Evolutionary conservation across 257 asterid genomes (phyloP), one percentile per base, ranked within the genome.

Genomic region (Solanum sparsipilum): DNA sequence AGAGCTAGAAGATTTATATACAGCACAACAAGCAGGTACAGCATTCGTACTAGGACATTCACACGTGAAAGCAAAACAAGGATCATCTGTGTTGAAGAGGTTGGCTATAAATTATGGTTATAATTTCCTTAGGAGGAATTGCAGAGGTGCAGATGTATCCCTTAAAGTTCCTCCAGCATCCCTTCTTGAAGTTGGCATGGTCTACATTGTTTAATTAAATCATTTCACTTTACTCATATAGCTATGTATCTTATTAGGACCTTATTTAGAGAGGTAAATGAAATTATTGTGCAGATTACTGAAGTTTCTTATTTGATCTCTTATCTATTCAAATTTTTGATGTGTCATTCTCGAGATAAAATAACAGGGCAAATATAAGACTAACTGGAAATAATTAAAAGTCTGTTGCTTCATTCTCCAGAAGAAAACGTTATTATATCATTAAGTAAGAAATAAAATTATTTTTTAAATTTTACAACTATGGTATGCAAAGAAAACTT

Each of bases 101-200:
- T 27, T 94, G 90, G 98, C 98, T 0, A 92, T 96, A 18, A 92
- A 96, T 90, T 90, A 91, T 35, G 99, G 98, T 35, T 96, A 95
- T 84, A 96, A 93, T 92, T 93, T 96, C 90, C 91, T 96, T 0
- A 87, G 97, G 56, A 93, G 97, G 87, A 96, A 96, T 58, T 96
- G 99, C 60, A 90, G 99, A 86, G 98, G 98, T 25, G 93, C 98
- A 6, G 99, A 95, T 89, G 98, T 95, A 86, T 94, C 98, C 27
- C 92, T 96, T 4, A 96, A 93, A 93, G 97, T 96, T 83, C 99
- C 99, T 56, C 98, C 99, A 27, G 99, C 98, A 5, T 96, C 99
- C 13, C 97, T 96, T 10, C 94, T 96, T 85, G 98, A 96, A 91
- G 99, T 96, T 86, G 98, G 99, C 35, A 96, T 96, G 99, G 95